Base-by-base conservation (phyloP, 2,329 filamentous ascomycete species). In the Zymoseptoria crescenta region DNA sequence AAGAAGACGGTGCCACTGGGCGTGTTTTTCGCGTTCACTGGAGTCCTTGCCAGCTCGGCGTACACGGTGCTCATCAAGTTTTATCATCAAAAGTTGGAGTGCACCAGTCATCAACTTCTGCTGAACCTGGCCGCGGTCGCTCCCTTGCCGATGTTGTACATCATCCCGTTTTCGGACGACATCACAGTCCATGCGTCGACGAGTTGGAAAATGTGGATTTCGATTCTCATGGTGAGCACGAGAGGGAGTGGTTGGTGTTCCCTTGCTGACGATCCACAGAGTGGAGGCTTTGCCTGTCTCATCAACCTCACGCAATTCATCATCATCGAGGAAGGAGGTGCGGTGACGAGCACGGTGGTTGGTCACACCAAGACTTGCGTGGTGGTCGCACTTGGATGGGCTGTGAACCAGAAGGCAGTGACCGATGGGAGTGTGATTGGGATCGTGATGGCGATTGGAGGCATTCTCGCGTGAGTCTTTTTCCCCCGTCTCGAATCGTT, bases 31-130 rank as follows among this genome's bases (percentile, higher is more conserved):
- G 84, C 86, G 24, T 81, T 88, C 57, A 67, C 74, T 1, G 85
- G 85, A 54, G 84, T 88, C 9, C 78, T 86, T 56, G 84, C 84
- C 16, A 87, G 83, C 30, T 84, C 84, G 1, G 72, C 88, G 16
- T 88, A 88, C 71, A 88, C 85, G 0, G 82, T 88, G 60, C 87
- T 84, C 83, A 86, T 88, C 68, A 79, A 81, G 55, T 81, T 80
- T 67, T 87, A 85, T 68, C 83, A 87, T 70, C 80, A 82, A 62
- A 86, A 83, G 72, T 77, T 87, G 21, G 79, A 84, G 61, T 83
- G 87, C 75, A 82, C 80, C 64, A 87, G 84, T 72, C 85, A 87
- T 80, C 86, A 88, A 74, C 75, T 89, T 30, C 77, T 89, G 9
- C 83, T 83, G 74, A 87, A 87, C 72, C 85, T 88, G 72, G 83